Base-by-base conservation (phyloP, 2,329 filamentous ascomycete species). In the Aspergillus latus region DNA sequence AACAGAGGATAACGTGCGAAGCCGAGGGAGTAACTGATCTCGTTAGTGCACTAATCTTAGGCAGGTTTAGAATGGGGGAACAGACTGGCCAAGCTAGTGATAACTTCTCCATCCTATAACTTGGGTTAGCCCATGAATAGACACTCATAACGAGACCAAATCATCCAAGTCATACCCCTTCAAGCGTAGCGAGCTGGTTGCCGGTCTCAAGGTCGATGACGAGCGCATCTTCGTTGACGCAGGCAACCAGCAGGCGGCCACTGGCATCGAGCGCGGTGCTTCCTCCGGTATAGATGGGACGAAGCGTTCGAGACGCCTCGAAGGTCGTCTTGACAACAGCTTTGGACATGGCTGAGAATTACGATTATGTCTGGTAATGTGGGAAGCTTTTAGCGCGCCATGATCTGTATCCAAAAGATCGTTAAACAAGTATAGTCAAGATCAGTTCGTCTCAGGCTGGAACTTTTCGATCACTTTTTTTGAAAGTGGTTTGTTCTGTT, bases 221-320 rank as follows among this genome's bases (percentile, higher is more conserved):
- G 52, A 97, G 78, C 15, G 86, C 92, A 83, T 97, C 91, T 72
- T 99, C 94, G 36, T 90, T 92, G n/a, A 97, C 78, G 37, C 89
- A 92, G 26, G 92, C 92, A 43, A 92, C 93, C 53, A 99, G 82
- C 61, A 97, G 84, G 66, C 85, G 84, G 50, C 92, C 92, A 75
- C 85, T 85, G 72, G 87, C 84, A 78, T 93, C 91, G 59, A 97
- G 83, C 30, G 90, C 86, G 57, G 96, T 86, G 62, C 89, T 88
- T 43, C 94, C 94, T 53, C 94, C 94, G 1, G 93, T 96, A 71
- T 94, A 97, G 49, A 97, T 93, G 16, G 94, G 94, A 66, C 92
- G 89, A 54, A 99, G 89, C 47, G 91, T 89, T 68, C 88, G 86
- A 62, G 83, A 83, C 57, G 88, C 84, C 69, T 95, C 90, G 73